Percentiles rank a stretch among this genome's conserved stretches.
Conservation (phyloP, 2,329 filamentous ascomycete genomes). For the Trichoderma gracile region DNA sequence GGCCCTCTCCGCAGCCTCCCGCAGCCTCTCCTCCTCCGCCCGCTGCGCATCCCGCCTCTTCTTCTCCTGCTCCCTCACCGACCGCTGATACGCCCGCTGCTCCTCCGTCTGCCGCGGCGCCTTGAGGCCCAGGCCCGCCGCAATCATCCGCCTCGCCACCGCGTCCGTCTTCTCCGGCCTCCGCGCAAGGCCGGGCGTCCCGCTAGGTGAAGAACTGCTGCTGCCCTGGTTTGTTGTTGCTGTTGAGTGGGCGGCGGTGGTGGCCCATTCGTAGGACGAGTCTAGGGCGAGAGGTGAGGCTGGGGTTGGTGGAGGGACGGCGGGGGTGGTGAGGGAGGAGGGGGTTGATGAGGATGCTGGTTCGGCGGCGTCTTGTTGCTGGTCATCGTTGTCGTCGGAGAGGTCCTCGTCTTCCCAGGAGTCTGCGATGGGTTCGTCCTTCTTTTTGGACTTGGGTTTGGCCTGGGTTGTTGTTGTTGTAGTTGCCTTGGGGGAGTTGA, state of each 20-base stretch:
- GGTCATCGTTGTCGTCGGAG: constrained; percentile 33
- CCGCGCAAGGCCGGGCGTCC: constrained; percentile 26
- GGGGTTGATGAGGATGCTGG: not conserved
- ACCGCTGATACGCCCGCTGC: constrained; percentile 81
- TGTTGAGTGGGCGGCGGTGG: not conserved
- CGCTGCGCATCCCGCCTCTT: constrained; percentile 72
- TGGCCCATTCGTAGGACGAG: constrained; percentile 30
- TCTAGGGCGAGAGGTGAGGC: constrained; percentile 11
- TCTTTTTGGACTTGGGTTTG: constrained; percentile 32
- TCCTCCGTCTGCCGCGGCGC: constrained; percentile 83
- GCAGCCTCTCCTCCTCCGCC: constrained; percentile 60
- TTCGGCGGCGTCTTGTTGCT: constrained; percentile 29
- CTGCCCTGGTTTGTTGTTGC: not conserved
- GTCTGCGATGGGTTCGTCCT: constrained; percentile 40
- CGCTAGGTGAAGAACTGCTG: constrained; percentile 3
- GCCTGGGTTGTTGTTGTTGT: not conserved
- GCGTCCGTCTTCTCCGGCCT: constrained; percentile 92
- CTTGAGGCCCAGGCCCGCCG: constrained; percentile 78
- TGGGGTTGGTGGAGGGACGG: constrained; percentile 11
- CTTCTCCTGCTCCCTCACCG: constrained; percentile 80
- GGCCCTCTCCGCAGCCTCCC: constrained; percentile 69
- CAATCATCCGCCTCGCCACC: constrained; percentile 86
- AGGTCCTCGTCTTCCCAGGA: constrained; percentile 62
- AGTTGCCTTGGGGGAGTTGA: constrained; percentile 32
- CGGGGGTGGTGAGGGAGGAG: not conserved